phyloP scores from a whole-genome alignment of 2,329 filamentous ascomycete species.

The Chrysoporthe austroafricana region DNA sequence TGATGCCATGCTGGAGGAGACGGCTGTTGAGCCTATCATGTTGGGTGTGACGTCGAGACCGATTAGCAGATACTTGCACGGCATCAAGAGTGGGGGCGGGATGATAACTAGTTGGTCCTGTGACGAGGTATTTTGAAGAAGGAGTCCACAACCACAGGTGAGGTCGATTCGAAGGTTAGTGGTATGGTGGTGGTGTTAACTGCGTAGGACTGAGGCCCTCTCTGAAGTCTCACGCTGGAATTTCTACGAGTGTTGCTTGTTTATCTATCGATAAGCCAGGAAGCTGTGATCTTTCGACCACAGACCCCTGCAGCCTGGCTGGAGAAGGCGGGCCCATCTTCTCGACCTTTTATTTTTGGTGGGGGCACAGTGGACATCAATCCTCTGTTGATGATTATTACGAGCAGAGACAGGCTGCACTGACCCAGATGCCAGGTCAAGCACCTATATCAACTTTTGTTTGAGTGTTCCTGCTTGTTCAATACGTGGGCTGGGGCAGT shows the following conservation, averaged over 20 bases:
- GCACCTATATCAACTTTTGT: not conserved
- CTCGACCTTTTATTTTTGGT: not conserved
- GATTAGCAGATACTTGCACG: not conserved
- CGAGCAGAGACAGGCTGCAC: not conserved
- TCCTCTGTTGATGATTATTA: not conserved
- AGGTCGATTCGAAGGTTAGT: not conserved
- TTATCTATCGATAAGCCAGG: slow-evolving; percentile 2
- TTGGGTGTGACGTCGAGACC: not conserved
- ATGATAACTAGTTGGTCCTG: not conserved
- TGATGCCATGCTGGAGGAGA: not conserved
- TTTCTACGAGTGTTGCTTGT: not conserved
- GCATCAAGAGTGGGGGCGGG: not conserved
- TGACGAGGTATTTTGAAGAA: not conserved
- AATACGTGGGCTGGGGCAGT: not conserved
- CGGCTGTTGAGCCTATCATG: slow-evolving; percentile 11
- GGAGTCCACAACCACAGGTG: not conserved
- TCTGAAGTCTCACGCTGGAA: not conserved
- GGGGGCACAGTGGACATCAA: no score
- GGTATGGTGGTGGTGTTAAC: not conserved
- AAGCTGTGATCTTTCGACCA: slow-evolving; percentile 15
- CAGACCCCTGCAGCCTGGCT: slow-evolving; percentile 1
- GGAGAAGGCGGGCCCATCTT: not conserved
- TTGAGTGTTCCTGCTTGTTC: not conserved
- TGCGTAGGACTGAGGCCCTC: not conserved
- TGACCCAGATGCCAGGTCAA: not conserved